Conservation (phyloP, 2,329 filamentous ascomycete genomes). For the Daldinia eschscholtzii region DNA sequence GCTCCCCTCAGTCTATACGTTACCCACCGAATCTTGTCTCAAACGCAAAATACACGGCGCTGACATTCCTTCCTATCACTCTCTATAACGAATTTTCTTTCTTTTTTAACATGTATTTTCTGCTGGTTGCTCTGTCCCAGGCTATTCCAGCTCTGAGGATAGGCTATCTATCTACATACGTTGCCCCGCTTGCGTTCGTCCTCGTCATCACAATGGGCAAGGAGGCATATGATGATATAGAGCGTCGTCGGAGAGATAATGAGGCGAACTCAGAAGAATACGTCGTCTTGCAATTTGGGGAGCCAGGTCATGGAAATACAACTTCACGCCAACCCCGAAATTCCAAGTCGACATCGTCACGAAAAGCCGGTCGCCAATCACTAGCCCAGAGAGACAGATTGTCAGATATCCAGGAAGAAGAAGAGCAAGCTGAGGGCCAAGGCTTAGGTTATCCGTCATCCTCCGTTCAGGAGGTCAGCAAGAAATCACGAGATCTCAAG, state of each 20-base stretch:
- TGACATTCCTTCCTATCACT: conserved; percentile 93
- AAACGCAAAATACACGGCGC: conserved; percentile 96
- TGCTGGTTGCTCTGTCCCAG: conserved; percentile 94
- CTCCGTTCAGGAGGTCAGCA: conserved; percentile 74
- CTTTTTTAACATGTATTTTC: conserved; percentile 99
- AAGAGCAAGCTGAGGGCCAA: conserved; percentile 64
- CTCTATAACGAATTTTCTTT: conserved; percentile 99
- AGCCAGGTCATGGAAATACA: conserved; percentile 58
- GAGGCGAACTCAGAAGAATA: conserved; percentile 96
- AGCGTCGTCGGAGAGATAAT: conserved; percentile 83
- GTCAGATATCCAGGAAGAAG: conserved; percentile 78
- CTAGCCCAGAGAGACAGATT: conserved; percentile 60
- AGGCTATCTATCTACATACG: conserved; percentile 93
- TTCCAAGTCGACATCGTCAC: conserved; percentile 61
- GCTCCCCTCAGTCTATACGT: conserved; percentile 76
- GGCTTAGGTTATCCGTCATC: conserved; percentile 60
- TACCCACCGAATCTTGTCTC: conserved; percentile 94
- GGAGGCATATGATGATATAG: conserved; percentile 94
- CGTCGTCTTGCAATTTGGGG: conserved; percentile 78
- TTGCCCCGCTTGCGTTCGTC: conserved; percentile 92
- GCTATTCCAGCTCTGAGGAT: conserved; percentile 90
- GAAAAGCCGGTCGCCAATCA: conserved; percentile 56
- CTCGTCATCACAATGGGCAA: conserved; percentile 93
- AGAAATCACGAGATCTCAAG: conserved; percentile 87
- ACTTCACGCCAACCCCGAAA: conserved; percentile 57